Base-by-base conservation (phyloP, 805 yeast genomes). In the Kodamaea restingae region DNA sequence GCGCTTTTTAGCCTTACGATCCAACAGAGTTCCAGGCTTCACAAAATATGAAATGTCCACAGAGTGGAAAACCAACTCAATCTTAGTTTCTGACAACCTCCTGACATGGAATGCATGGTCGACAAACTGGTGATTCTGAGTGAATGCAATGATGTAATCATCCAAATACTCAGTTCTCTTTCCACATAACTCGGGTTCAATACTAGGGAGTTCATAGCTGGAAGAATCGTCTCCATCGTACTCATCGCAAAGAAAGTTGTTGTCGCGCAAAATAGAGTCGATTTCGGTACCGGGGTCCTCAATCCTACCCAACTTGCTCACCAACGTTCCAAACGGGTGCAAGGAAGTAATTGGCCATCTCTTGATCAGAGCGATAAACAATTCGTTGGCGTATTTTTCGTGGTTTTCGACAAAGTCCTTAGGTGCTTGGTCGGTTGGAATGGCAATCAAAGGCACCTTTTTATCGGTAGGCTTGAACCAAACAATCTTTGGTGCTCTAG, bases 381-480 rank as follows among this genome's bases (percentile, higher is more conserved):
- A 66, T 51, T 82, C 85, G 56, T 86, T 79, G 0, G 85, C 73
- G 54, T 93, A 93, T 37, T 72, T 73, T 41, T 85, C 95, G 48
- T 88, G 95, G 51, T 88, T 88, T 50, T 88, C 96, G 31, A 93
- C 90, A 63, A 93, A 91, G 60, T 91, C 98, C 43, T 75, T 78
- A 24, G 98, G 98, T 0, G 96, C 98, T 61, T 93, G 96, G 54
- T 93, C 98, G 1, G 97, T 93, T 28, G 98, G 98, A 47, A 93
- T 93, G 11, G 98, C 98, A 68, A 93, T 90, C 47, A 93, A 72
- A 4, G 98, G 98, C 15, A 93, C 98, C 47, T 95, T 87, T 65
- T 93, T 93, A 60, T 93, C 98, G 1, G 96, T 90, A 27, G 98
- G 98, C 59, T 93, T 93, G 62, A 93, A 93, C 98, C 98, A 93